Percentiles rank a stretch among this genome's conserved stretches.
Evolutionary conservation across 331 rosid genomes (phyloP).

Genomic region (Rhamnella rubrinervis): DNA sequence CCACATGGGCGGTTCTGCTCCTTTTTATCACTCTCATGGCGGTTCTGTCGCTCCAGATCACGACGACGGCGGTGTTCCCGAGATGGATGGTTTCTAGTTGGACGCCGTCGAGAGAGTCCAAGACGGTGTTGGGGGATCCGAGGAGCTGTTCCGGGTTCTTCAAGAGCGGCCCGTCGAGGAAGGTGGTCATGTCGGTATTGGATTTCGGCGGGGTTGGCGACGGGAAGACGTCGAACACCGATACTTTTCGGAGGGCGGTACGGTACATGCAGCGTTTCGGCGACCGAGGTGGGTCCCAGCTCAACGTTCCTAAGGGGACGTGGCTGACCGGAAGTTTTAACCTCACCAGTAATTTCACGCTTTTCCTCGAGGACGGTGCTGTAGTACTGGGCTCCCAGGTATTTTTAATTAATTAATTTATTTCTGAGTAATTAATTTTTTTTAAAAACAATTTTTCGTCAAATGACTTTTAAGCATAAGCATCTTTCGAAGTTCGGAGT

Average conservation of each 20-base stretch:
- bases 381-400: conserved; percentile 83
- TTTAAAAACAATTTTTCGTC: not conserved
- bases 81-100: conserved; percentile 22
- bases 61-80: conserved; percentile 37
- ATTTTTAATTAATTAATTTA: not conserved
- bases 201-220: conserved; percentile 88
- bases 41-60: conserved; percentile 48
- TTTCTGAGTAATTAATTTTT: not conserved
- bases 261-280: conserved; percentile 57
- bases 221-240: conserved; percentile 73
- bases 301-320: conserved; percentile 61
- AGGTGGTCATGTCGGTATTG: conserved; percentile 49
- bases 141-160: conserved; percentile 49
- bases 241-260: conserved; percentile 59
- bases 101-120: not conserved
- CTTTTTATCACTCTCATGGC: conserved; percentile 50
- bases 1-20: conserved; percentile 43
- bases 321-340: conserved; percentile 92
- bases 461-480: not conserved
- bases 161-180: conserved; percentile 21
- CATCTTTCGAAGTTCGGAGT: not conserved
- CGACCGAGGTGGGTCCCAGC: conserved; percentile 66
- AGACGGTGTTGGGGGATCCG: not conserved
- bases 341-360: conserved; percentile 92
- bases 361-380: conserved; percentile 70